Base-by-base conservation (phyloP, 106 monocot species). In the Hemerocallis citrina region DNA sequence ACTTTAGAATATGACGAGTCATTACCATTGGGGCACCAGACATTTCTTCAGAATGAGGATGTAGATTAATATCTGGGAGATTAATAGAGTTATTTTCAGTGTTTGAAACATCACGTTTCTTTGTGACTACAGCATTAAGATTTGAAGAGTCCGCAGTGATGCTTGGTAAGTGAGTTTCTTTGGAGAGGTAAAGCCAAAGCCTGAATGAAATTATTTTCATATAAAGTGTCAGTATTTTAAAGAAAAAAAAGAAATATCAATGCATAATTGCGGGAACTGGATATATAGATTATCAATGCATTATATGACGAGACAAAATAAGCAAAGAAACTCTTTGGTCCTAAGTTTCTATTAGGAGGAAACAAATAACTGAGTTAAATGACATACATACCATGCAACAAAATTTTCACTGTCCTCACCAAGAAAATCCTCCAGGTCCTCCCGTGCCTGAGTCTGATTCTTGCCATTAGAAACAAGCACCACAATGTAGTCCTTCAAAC, bases 391-490 rank as follows among this genome's bases (percentile, higher is more conserved):
- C 93, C 93, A 93, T 51, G 79, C 46, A 33, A 93, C 79, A 60
- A 93, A 93, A 16, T 61, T 69, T 25, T 36, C 77, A 57, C 75
- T 89, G 15, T 77, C 68, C 32, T 93, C 67, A 12, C 77, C 89
- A 55, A 93, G 84, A 80, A 93, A 93, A 49, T 73, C 93, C 63
- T 81, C 72, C 22, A 93, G 74, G 57, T 85, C 89, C 45, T 82
- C 61, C 16, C 77, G 72, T 49, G 82, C 82, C 55, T 89, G 93
- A 64, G 50, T 71, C 43, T 93, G 89, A 71, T 79, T 34, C 61
- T 93, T 93, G 23, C 93, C 89, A 77, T 89, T 89, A 45, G 85
- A 93, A 33, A 93, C 79, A 74, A 93, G 85, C 65, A 93, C 82
- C 22, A 85, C 74, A 60, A 93, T 85, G 62, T 93, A 93, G 57